Evolutionary conservation across 768 basidiomycete genomes (phyloP), one percentile per base, ranked within the genome.

Genomic region (Asterophora lycoperdoides): DNA sequence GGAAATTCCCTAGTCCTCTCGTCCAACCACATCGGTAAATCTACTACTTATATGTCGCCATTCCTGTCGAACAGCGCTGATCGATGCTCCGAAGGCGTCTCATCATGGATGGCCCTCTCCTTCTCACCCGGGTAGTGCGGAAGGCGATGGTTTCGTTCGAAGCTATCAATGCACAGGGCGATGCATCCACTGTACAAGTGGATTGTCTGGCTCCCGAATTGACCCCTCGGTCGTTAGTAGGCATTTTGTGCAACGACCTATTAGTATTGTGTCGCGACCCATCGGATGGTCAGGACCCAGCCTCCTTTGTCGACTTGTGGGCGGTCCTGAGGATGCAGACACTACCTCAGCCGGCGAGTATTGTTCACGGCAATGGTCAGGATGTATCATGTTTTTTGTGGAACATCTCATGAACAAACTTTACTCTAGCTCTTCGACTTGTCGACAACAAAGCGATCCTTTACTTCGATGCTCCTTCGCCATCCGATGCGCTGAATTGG

Each of bases 251-350:
- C 70, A 94, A 93, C 62, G 96, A 99, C 65, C 73, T 98, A 46
- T 70, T 99, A 59, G 93, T 98, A 13, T 73, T 98, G 41, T 93
- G 90, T 65, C 83, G 89, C 52, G 91, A 94, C 66, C 84, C 89
- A 8, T 82, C 86, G 9, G 83, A 84, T 34, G 89, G 89, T 38
- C 78, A 79, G 55, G 93, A 95, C 55, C 83, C 80, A 18, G 70
- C 73, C 39, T 83, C 81, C 3, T 68, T 62, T 18, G 92, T 97
- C 26, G 94, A 98, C 62, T 74, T 98, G n/a, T 97, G 92, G 87
- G 93, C 93, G 29, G 95, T 97, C 28, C 70, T 98, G 52, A 78
- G 95, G 36, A 93, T 99, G 92, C 92, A 94, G 65, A 95, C 93
- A 0, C 63, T 93, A 37, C 84, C 86, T 5, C 90, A 93, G 59